phyloP scores from a whole-genome alignment of 495 filamentous ascomycete species.

The Extremus antarcticus region DNA sequence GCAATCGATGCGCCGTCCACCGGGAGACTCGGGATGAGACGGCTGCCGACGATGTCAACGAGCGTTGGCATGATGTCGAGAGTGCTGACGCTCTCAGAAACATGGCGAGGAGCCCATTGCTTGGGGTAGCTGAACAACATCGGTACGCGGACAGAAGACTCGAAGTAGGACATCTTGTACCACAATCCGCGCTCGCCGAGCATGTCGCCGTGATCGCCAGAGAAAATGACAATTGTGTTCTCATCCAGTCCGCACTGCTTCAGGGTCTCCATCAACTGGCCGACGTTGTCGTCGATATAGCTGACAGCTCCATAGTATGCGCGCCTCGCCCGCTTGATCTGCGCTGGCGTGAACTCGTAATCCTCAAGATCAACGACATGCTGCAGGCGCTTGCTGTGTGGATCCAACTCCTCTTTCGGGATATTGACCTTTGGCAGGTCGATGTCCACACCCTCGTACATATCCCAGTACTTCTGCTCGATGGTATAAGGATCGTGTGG shows the following conservation, averaged over 20 bases:
- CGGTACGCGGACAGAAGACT: conserved; percentile 72
- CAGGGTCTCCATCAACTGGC: conserved; percentile 60
- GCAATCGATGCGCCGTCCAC: conserved; percentile 68
- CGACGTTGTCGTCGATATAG: conserved; percentile 81
- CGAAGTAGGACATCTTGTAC: conserved; percentile 94
- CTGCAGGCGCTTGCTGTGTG: conserved; percentile 68
- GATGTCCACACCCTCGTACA: conserved; percentile 80
- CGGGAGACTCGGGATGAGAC: conserved; percentile 50
- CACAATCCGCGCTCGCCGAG: conserved; percentile 78
- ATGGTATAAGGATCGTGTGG: conserved; percentile 90
- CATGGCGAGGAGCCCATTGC: conserved; percentile 53
- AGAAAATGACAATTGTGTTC: conserved; percentile 78
- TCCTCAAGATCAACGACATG: conserved; percentile 73
- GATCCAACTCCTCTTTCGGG: conserved; percentile 64
- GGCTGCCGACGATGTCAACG: conserved; percentile 61
- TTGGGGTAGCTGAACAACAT: conserved; percentile 65
- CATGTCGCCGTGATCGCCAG: conserved; percentile 87
- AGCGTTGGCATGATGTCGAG: conserved; percentile 79
- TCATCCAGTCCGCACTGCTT: conserved; percentile 64
- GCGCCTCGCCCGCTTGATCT: conserved; percentile 64
- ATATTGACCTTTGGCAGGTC: conserved; percentile 63
- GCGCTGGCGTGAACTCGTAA: conserved; percentile 63
- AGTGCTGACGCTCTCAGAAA: conserved; percentile 69
- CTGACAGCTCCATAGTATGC: conserved; percentile 83
- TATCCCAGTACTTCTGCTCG: conserved; percentile 76